phyloP scores from a whole-genome alignment of 495 filamentous ascomycete species.

The Daldinia concentrica region DNA sequence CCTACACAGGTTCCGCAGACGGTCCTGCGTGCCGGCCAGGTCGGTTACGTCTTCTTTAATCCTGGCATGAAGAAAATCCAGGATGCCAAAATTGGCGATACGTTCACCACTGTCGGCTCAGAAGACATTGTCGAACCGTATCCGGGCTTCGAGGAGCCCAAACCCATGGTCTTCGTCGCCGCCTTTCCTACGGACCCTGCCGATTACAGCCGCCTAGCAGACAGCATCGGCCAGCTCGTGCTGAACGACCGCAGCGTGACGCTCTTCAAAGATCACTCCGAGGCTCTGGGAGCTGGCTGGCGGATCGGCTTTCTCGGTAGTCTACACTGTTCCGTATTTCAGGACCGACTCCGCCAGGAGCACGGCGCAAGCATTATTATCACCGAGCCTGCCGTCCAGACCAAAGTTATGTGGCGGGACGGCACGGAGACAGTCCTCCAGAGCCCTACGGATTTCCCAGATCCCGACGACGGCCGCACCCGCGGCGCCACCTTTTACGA shows the following conservation, averaged over 20 bases:
- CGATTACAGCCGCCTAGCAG: slow-evolving; percentile 86
- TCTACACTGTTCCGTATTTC: slow-evolving; percentile 96
- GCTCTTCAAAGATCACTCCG: slow-evolving; percentile 89
- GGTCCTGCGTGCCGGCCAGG: slow-evolving; percentile 85
- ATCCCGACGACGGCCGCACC: slow-evolving; percentile 66
- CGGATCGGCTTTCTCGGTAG: slow-evolving; percentile 94
- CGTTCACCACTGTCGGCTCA: slow-evolving; percentile 84
- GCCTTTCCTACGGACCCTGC: slow-evolving; percentile 92
- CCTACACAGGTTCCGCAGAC: slow-evolving; percentile 86
- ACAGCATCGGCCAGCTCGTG: slow-evolving; percentile 92
- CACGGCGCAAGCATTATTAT: slow-evolving; percentile 97
- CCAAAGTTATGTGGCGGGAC: slow-evolving; percentile 80
- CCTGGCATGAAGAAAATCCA: slow-evolving; percentile 96
- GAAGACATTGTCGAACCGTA: slow-evolving; percentile 81
- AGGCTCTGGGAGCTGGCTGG: slow-evolving; percentile 94
- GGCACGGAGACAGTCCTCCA: slow-evolving; percentile 78
- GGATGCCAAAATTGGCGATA: slow-evolving; percentile 96
- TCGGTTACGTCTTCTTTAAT: slow-evolving; percentile 96
- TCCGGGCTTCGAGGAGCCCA: slow-evolving; percentile 95
- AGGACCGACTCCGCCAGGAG: slow-evolving; percentile 94
- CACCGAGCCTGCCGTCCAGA: slow-evolving; percentile 93
- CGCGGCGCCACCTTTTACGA: slow-evolving; percentile 73
- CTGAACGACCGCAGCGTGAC: slow-evolving; percentile 96
- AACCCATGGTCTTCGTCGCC: slow-evolving; percentile 98
- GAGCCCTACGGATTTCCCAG: slow-evolving; percentile 88